Evolutionary conservation across 495 filamentous ascomycete genomes (phyloP), one percentile per base, ranked within the genome.

Genomic region (Chlorociboria aeruginascens): DNA sequence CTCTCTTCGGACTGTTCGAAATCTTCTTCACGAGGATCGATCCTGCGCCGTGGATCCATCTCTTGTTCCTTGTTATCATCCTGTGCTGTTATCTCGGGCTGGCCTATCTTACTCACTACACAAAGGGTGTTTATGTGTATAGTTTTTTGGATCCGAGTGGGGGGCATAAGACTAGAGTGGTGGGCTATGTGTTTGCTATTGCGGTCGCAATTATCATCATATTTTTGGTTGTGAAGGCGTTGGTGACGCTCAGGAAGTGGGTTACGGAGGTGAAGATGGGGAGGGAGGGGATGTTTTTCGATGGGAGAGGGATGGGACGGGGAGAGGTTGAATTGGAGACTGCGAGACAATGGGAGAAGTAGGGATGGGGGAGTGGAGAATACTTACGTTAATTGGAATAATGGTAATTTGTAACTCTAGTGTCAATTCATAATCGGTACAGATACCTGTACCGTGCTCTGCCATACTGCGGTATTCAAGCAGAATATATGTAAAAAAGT

Each of bases 51-150:
- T 69, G 67, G 62, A 57, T 77, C 10, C 77, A 84, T 51, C 55
- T 83, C 12, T 46, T 71, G 14, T 71, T 70, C 53, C 65, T 83
- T 2, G 52, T 85, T 40, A 16, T 84, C 12, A 51, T 90, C 0
- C 70, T 90, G 29, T 75, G 77, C 0, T 61, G 81, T 3, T 94
- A 94, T 57, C 72, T 87, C 6, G 73, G 66, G 16, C 66, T 94
- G 8, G 85, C 84, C 0, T 90, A 89, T 59, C 52, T 94, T 30
- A 89, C 82, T 10, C 59, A 74, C 45, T 74, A 76, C 0, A 80
- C 78, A 0, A 65, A 85, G 57, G 76, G 74, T 1, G 89, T 82
- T 55, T 94, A 86, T 59, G 70, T 82, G 0, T 93, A 93, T 61
- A 51, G 53, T 40, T 93, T 93, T 67, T 68, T 92, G 0, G 69